Evolutionary conservation across 768 basidiomycete genomes (phyloP).

Genomic region (Trametes meyenii): DNA sequence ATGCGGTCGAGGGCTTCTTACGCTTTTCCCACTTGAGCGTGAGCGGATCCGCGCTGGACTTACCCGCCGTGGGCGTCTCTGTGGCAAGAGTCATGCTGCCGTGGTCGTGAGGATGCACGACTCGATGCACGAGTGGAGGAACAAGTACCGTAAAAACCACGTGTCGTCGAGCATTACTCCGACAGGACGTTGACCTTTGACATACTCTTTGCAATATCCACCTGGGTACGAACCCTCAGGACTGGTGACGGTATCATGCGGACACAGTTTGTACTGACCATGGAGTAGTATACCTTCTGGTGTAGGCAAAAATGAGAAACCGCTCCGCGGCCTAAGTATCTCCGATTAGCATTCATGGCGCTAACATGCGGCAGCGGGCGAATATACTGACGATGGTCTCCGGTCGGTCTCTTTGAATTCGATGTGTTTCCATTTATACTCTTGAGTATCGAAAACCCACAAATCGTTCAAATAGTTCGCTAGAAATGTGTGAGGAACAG

Average conservation of each 20-base stretch:
- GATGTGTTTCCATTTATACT: constrained; percentile 83
- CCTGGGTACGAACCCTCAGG: too few relatives aligned
- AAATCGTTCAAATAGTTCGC: constrained; percentile 83
- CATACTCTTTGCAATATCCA: constrained; percentile 90
- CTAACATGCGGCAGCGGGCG: neutral
- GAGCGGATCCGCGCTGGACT: constrained; percentile 46
- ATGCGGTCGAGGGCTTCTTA: constrained; percentile 69
- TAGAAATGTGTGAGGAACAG: constrained; percentile 30
- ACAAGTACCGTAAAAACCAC: constrained; percentile 75
- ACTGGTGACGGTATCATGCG: too few relatives aligned
- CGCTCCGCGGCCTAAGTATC: constrained; percentile 62
- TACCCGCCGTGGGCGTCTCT: constrained; percentile 35
- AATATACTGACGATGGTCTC: constrained; percentile 64
- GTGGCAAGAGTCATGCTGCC: constrained; percentile 37
- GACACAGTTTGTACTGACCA: constrained; percentile 45
- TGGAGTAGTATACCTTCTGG: constrained; percentile 80
- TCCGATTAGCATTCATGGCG: neutral
- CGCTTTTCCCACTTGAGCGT: constrained; percentile 84
- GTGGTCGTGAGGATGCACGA: constrained; percentile 10
- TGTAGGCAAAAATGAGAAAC: constrained; percentile 82
- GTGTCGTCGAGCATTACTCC: constrained; percentile 91
- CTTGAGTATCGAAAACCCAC: constrained; percentile 85
- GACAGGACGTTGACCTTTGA: constrained; percentile 80
- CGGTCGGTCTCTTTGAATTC: constrained; percentile 72
- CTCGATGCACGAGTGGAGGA: neutral